Conservation (phyloP, 345 rosid genomes). For the Hibiscus syriacus region DNA sequence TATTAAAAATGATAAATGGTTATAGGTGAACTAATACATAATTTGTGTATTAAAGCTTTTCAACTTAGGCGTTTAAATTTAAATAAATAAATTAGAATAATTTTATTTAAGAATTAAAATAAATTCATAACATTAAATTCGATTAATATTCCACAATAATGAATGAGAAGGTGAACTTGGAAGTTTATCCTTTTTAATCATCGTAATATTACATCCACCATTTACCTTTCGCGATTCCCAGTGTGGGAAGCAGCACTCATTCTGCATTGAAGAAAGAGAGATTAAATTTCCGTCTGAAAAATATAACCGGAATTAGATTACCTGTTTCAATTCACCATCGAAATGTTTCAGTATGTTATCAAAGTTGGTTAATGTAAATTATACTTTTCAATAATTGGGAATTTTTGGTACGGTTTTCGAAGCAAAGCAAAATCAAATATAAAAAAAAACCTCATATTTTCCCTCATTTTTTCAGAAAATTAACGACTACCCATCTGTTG, state of each 20-base stretch:
- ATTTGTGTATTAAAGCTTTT: no score
- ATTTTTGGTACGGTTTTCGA: neutral
- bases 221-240: neutral
- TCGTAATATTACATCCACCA: neutral
- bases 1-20: no score
- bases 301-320: neutral
- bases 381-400: neutral
- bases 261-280: neutral
- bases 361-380: neutral
- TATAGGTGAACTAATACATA: no score
- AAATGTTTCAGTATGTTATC: neutral
- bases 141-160: neutral
- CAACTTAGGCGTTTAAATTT: no score
- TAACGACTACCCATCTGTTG: conserved; percentile 9
- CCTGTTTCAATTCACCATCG: neutral
- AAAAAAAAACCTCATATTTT: neutral
- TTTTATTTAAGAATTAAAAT: no score
- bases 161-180: neutral
- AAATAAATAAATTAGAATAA: no score
- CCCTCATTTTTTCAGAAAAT: neutral
- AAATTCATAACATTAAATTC: no score
- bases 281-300: neutral
- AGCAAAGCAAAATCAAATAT: neutral
- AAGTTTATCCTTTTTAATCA: neutral
- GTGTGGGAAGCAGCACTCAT: neutral